Conservation (phyloP, 208 protist species). For the Kentomonas sorsogonicus region DNA sequence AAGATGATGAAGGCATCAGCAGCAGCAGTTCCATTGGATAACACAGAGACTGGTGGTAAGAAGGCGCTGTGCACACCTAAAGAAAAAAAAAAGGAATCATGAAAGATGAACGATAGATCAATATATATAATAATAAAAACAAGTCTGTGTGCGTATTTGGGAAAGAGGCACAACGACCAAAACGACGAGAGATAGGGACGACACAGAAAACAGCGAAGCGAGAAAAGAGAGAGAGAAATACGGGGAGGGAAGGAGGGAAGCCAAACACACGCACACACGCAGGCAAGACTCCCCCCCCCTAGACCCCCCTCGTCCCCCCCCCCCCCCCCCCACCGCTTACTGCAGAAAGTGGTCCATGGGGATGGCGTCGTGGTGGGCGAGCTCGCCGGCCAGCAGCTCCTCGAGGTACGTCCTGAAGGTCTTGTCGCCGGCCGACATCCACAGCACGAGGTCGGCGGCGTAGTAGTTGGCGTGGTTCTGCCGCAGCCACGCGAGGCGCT, state of each 20-base stretch:
- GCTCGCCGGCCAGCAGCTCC: conserved; percentile 39
- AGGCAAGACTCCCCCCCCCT: neutral
- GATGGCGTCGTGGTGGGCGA: conserved; percentile 59
- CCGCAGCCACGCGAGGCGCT: conserved; percentile 60
- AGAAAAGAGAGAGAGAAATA: neutral
- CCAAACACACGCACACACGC: no score
- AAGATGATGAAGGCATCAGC: no score
- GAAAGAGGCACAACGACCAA: no score
- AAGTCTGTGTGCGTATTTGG: no score
- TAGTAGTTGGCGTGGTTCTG: conserved; percentile 48
- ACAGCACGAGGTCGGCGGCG: conserved; percentile 53
- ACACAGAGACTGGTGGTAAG: neutral
- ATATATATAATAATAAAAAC: no score
- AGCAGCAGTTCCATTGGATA: neutral
- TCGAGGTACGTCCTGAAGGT: conserved; percentile 51
- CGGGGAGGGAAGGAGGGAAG: neutral
- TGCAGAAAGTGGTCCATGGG: conserved; percentile 52
- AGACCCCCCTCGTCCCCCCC: neutral
- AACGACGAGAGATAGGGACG: no score
- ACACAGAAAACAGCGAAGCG: neutral
- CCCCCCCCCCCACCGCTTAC: no score
- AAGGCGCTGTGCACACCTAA: neutral
- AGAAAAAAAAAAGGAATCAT: conserved; percentile 1
- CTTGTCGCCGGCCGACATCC: conserved; percentile 57
- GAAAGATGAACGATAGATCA: neutral